Conservation (phyloP, 2,329 filamentous ascomycete genomes). For the Blumeriella jaapii region DNA sequence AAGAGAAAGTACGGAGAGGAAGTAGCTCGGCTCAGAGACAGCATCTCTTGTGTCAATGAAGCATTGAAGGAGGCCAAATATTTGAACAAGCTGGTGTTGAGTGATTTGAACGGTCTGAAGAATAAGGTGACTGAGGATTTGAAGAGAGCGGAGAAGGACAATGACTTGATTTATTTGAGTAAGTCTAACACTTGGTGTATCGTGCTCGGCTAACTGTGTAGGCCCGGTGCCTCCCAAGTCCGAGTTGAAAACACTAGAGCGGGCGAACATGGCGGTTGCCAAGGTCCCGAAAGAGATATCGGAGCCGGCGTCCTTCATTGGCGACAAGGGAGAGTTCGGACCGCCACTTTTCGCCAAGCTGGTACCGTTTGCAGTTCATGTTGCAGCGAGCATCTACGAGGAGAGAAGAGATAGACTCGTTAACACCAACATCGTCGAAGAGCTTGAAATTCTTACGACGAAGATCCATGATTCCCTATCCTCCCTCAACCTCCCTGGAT, state of each 20-base stretch:
- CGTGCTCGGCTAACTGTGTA: constrained; percentile 28
- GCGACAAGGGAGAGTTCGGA: constrained; percentile 70
- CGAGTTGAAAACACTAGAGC: constrained; percentile 73
- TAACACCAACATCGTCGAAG: constrained; percentile 75
- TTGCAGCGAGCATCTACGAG: constrained; percentile 90
- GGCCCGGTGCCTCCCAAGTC: constrained; percentile 76
- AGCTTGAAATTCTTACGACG: constrained; percentile 71
- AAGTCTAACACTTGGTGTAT: constrained; percentile 23
- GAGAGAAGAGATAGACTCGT: constrained; percentile 84
- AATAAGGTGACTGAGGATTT: constrained; percentile 74
- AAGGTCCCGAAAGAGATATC: constrained; percentile 72
- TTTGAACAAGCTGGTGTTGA: constrained; percentile 69
- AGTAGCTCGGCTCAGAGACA: constrained; percentile 74
- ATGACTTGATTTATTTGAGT: constrained; percentile 88
- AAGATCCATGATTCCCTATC: constrained; percentile 69
- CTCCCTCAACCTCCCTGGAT: constrained; percentile 80
- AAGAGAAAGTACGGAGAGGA: constrained; percentile 94
- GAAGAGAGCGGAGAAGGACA: constrained; percentile 89
- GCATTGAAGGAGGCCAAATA: constrained; percentile 76
- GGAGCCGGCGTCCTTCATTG: constrained; percentile 68
- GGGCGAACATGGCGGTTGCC: constrained; percentile 77
- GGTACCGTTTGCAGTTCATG: constrained; percentile 89
- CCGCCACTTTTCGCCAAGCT: constrained; percentile 79
- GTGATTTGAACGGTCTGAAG: constrained; percentile 76
- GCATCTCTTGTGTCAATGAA: constrained; percentile 70